Conservation (phyloP, 768 basidiomycete genomes). For the Trametopsis cervina region DNA sequence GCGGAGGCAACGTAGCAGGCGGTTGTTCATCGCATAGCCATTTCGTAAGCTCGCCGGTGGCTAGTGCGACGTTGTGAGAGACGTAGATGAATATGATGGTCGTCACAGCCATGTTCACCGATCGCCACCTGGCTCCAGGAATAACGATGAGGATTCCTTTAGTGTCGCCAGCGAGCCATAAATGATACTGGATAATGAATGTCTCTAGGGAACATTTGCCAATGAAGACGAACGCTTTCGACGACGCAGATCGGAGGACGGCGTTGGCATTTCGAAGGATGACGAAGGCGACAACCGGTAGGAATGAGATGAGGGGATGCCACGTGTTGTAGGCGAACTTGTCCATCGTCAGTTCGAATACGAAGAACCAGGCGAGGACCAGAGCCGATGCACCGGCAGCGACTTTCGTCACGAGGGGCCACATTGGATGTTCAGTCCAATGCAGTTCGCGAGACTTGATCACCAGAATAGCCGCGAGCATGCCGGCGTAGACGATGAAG, state of each 20-base stretch:
- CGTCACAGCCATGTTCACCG: constrained; percentile 73
- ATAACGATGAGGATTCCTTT: constrained; percentile 76
- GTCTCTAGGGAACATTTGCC: constrained; percentile 88
- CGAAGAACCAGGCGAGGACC: constrained; percentile 69
- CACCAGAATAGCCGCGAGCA: constrained; percentile 66
- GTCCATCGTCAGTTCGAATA: constrained; percentile 69
- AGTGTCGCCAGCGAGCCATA: constrained; percentile 82
- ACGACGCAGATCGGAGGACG: constrained; percentile 62
- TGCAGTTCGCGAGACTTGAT: constrained; percentile 72
- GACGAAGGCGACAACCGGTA: constrained; percentile 75
- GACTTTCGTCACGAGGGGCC: constrained; percentile 46
- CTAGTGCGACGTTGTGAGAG: constrained; percentile 67
- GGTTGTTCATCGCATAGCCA: constrained; percentile 37
- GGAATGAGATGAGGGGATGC: constrained; percentile 76
- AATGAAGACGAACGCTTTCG: constrained; percentile 68
- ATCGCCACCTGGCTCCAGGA: constrained; percentile 65
- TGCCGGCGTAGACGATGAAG: constrained; percentile 84
- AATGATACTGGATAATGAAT: constrained; percentile 85
- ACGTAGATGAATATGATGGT: constrained; percentile 76
- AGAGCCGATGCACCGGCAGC: constrained; percentile 45
- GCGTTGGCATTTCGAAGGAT: constrained; percentile 71
- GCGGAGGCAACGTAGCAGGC: constrained; percentile 16
- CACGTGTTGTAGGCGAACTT: constrained; percentile 84
- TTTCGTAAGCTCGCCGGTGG: constrained; percentile 64
- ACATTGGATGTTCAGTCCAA: constrained; percentile 61